Conservation (phyloP, 257 asterid species). For the Penstemon davidsonii region DNA sequence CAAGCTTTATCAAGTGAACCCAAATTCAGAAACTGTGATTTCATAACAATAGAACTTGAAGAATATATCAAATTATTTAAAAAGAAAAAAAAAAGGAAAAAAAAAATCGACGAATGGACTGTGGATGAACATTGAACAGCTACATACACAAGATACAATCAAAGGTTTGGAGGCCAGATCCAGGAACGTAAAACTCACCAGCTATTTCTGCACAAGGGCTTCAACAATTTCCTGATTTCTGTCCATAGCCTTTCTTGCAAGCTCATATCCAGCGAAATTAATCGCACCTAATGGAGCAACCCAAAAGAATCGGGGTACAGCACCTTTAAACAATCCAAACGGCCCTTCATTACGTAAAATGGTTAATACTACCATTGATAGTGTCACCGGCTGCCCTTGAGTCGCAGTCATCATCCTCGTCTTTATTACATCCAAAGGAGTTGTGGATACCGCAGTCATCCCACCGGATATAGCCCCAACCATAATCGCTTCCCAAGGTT, state of each 20-base stretch:
- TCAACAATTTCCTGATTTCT: slow-evolving; percentile 48
- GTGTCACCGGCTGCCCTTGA: slow-evolving; percentile 50
- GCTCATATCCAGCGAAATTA: slow-evolving; percentile 89
- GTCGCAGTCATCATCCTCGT: slow-evolving; percentile 80
- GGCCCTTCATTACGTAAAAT: slow-evolving; percentile 70
- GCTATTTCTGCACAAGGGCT: slow-evolving; percentile 22
- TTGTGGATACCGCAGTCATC: slow-evolving; percentile 70
- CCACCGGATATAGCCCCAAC: slow-evolving; percentile 95
- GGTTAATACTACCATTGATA: slow-evolving; percentile 50
- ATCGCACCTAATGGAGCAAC: slow-evolving; percentile 91
- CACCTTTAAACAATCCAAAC: slow-evolving; percentile 78
- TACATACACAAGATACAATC: no score
- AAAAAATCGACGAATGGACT: no score
- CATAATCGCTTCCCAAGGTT: slow-evolving; percentile 78
- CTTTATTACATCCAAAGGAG: slow-evolving; percentile 87
- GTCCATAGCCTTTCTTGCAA: slow-evolving; percentile 75
- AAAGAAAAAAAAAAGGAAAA: no score
- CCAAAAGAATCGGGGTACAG: slow-evolving; percentile 87
- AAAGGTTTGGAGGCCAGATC: no score
- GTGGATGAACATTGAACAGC: no score
- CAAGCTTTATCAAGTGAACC: no score
- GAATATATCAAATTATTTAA: no score
- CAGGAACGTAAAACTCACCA: no score
- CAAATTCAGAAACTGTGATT: no score
- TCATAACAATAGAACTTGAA: no score